Conservation (phyloP, 176 grass and related monocot species). For the Typha latifolia region DNA sequence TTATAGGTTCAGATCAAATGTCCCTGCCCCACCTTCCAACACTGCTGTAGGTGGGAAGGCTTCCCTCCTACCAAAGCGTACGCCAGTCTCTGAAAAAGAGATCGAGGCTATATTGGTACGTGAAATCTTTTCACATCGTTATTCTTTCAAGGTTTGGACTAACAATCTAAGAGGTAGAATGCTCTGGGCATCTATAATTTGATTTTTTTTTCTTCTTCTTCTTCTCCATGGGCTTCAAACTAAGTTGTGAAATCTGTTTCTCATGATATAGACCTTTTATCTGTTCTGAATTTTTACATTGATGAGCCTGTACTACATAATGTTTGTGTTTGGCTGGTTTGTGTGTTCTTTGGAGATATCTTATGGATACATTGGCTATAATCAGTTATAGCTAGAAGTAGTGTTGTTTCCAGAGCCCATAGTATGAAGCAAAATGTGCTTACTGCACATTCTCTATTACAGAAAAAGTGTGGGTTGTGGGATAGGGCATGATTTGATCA, state of each 20-base stretch:
- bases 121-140: neutral
- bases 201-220: neutral
- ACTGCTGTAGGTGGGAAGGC: constrained; percentile 79
- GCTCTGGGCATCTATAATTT: neutral
- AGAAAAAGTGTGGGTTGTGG: too few species aligned
- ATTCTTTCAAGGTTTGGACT: neutral
- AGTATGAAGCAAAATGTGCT: too few species aligned
- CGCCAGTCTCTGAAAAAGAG: constrained; percentile 80
- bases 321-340: too few species aligned
- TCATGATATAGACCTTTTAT: too few species aligned
- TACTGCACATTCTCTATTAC: too few species aligned
- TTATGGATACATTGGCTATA: too few species aligned
- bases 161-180: neutral
- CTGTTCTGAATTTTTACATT: too few species aligned
- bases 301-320: too few species aligned
- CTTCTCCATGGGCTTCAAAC: neutral
- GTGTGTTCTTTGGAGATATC: too few species aligned
- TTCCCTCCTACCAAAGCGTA: constrained; percentile 88
- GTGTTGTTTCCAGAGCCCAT: too few species aligned
- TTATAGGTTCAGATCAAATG: constrained; percentile 87
- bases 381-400: too few species aligned
- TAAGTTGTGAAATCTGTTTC: neutral
- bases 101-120: constrained; percentile 93
- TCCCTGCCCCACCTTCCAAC: constrained; percentile 72
- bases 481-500: too few species aligned